phyloP scores from a whole-genome alignment of 2,329 filamentous ascomycete genomes.

The Diaporthe australafricana region DNA sequence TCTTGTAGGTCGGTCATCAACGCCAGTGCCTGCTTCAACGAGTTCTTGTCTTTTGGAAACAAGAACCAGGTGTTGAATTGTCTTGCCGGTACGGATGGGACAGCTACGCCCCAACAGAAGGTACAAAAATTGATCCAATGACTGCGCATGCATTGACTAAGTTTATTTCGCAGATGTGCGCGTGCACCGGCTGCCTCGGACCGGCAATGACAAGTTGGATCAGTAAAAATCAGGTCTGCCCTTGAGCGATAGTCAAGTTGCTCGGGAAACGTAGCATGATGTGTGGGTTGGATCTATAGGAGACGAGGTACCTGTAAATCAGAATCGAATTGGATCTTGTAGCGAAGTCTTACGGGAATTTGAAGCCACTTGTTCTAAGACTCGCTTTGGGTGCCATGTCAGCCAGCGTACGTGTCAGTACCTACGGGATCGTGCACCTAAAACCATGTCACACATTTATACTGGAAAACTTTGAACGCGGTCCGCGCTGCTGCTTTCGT shows the following conservation, averaged over 20 bases:
- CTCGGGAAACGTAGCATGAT: background rate
- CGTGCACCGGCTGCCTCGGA: slow-evolving; percentile 14
- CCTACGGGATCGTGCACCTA: too few relatives aligned
- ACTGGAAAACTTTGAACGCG: too few relatives aligned
- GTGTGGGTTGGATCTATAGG: background rate
- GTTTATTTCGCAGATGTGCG: background rate
- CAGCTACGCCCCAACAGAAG: slow-evolving; percentile 12
- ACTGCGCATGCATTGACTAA: background rate
- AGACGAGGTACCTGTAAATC: background rate
- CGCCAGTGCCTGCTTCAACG: slow-evolving; percentile 21
- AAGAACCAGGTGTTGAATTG: slow-evolving; percentile 13
- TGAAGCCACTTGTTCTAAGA: too few relatives aligned
- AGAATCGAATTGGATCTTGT: too few relatives aligned
- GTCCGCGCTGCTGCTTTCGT: too few relatives aligned
- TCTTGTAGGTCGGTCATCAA: slow-evolving; percentile 22
- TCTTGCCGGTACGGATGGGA: slow-evolving; percentile 11
- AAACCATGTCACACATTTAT: too few relatives aligned
- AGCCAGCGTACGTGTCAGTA: too few relatives aligned
- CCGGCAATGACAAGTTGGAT: slow-evolving; percentile 6
- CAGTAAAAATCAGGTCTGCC: background rate
- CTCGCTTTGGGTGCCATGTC: too few relatives aligned
- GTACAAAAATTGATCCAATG: background rate
- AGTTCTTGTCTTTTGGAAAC: slow-evolving; percentile 15
- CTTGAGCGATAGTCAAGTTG: background rate
- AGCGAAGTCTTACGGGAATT: too few relatives aligned